These are phyloP conservation scores for Phytophthora sp. DNA, from an alignment of 352 stramenopile genomes.

Conservation along the genomic window DNA sequence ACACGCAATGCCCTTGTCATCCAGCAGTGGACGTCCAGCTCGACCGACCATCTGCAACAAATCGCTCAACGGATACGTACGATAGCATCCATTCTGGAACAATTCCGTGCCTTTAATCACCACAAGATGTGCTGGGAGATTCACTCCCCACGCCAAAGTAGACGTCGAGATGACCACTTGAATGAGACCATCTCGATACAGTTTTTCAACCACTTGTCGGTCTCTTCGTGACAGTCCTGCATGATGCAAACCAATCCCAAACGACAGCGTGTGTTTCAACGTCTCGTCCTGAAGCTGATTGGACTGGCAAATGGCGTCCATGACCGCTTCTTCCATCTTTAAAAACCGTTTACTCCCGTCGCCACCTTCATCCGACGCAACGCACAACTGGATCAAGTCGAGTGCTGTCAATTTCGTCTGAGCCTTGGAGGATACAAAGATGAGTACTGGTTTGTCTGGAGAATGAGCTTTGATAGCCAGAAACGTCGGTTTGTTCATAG, in stretches of 20 bases:
- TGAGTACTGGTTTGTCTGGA: conserved; percentile 92
- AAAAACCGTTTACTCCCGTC: conserved; percentile 95
- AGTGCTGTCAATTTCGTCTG: conserved; percentile 98
- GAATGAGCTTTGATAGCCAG: conserved; percentile 97
- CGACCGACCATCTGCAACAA: conserved; percentile 99
- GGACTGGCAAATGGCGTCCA: conserved; percentile 87
- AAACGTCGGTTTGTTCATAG: conserved; percentile 99
- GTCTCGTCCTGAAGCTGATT: conserved; percentile 90
- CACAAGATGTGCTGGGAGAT: conserved; percentile 98
- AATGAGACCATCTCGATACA: conserved; percentile 97
- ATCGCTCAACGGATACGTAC: conserved; percentile 98
- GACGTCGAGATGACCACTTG: conserved; percentile 94
- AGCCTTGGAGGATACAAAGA: conserved; percentile 98
- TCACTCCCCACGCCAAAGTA: conserved; percentile 96
- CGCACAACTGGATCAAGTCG: conserved; percentile 96
- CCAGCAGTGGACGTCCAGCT: conserved; percentile 95
- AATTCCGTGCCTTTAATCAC: conserved; percentile 99
- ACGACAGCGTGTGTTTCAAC: conserved; percentile 95
- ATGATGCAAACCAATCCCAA: conserved; percentile 99
- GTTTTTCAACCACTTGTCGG: conserved; percentile 95
- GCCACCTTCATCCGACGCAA: conserved; percentile 71
- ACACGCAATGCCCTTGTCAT: conserved; percentile 95
- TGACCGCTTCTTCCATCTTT: conserved; percentile 89
- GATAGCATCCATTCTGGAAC: conserved; percentile 94
- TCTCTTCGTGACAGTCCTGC: conserved; percentile 90